Evolutionary conservation across 2,329 filamentous ascomycete genomes (phyloP), one percentile per base, ranked within the genome.

Genomic region (Aspergillus sp.): DNA sequence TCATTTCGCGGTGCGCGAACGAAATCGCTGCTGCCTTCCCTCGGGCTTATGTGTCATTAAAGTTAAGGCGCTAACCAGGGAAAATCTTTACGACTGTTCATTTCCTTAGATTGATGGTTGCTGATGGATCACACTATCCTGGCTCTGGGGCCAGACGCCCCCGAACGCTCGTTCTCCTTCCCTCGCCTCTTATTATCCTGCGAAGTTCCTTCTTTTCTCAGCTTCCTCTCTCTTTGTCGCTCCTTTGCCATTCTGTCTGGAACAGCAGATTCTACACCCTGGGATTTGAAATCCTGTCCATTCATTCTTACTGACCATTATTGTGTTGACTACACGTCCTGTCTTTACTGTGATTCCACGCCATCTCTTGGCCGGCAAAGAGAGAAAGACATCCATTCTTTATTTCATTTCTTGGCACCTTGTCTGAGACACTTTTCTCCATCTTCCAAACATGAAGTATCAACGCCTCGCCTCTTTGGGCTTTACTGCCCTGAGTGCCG

Each of bases 261-360:
- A 61, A 70, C 65, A 72, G 63, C 60, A 58, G 36, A 43, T 59
- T 54, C 57, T 53, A 65, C 59, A 59, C 63, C 62, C 64, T 67
- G 56, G 63, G 63, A 68, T 70, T 67, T 58, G 65, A 69, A 41
- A 68, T 68, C 64, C 63, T 66, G 62, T 70, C 69, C 70, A 65
- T 73, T 72, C 71, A 39, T 72, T 73, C 25, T 28, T 38, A 58
- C 25, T 45, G 53, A 23, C n/a, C 50, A 47, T 61, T 57, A 38
- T 38, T 48, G 58, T 65, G 63, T 64, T 61, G 25, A 43, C 55
- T 60, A 63, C 68, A 69, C 64, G 63, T 68, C 55, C 60, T 28
- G 50, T 70, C 65, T 28, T 62, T 68, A 23, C 50, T 49, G 49
- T 28, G 39, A 43, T 49, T 48, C 51, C 41, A 25, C 21, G 23